phyloP scores from a whole-genome alignment of 495 filamentous ascomycete genomes.

The Acidiella bohemica region DNA sequence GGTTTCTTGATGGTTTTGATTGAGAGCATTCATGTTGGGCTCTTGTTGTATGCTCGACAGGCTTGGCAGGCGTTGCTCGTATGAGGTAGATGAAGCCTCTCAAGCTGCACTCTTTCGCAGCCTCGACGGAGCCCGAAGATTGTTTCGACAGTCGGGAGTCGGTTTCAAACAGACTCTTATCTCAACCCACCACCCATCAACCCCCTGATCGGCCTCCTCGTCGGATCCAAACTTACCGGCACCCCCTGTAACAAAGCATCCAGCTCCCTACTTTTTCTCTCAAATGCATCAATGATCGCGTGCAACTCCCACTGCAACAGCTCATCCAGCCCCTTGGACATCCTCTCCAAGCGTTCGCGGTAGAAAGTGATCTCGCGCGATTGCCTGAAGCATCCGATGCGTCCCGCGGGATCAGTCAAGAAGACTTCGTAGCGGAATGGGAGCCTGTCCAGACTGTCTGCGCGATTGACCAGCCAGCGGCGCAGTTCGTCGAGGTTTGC shows the following conservation, averaged over 20 bases:
- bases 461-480: slow-evolving; percentile 8
- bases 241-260: slow-evolving; percentile 5
- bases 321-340: slow-evolving; percentile 10
- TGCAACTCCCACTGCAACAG: slow-evolving; percentile 12
- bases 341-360: slow-evolving; percentile 3
- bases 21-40: neutral
- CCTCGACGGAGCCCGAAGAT: neutral
- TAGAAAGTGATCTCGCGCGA: slow-evolving; percentile 3
- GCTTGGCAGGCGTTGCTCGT: neutral
- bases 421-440: slow-evolving; percentile 11
- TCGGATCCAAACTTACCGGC: neutral
- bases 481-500: slow-evolving; percentile 6
- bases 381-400: slow-evolving; percentile 1
- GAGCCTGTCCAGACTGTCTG: slow-evolving; percentile 9
- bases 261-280: slow-evolving; percentile 2
- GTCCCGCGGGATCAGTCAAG: neutral
- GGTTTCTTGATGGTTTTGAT: neutral
- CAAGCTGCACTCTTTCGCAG: neutral
- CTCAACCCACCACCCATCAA: slow-evolving; percentile 6
- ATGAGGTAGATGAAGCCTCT: neutral
- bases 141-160: neutral
- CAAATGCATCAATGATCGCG: slow-evolving; percentile 11
- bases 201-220: slow-evolving; percentile 4
- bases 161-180: neutral
- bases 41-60: neutral